Conservation (phyloP, 441 rosid genomes). For the Metrosideros polymorpha region DNA sequence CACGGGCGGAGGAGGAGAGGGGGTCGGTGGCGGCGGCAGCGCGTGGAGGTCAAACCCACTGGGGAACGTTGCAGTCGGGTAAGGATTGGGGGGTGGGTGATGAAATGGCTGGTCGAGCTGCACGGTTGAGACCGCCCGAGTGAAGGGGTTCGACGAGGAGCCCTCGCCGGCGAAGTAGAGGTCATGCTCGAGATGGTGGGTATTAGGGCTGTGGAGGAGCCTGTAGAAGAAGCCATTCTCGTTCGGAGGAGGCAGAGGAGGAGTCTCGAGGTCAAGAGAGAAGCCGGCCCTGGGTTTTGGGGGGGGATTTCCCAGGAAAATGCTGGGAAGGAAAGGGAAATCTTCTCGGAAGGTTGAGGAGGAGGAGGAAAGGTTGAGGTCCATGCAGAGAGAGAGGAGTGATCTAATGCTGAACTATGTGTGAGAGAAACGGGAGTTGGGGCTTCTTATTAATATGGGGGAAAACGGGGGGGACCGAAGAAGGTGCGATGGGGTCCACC, state of each 20-base stretch:
- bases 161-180: not conserved
- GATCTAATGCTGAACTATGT: conserved; percentile 7
- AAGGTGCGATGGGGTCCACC: not conserved
- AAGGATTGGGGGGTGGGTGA: not conserved
- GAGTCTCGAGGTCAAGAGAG: not conserved
- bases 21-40: not conserved
- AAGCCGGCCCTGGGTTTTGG: conserved; percentile 12
- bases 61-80: not conserved
- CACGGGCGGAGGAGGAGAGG: not conserved
- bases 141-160: not conserved
- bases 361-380: conserved; percentile 8
- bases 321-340: conserved; percentile 23
- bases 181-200: not conserved
- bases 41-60: not conserved
- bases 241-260: not conserved
- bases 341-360: conserved; percentile 25
- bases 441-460: not conserved
- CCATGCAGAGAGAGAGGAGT: conserved; percentile 24
- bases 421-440: not conserved
- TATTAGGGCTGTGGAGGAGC: not conserved
- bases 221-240: conserved; percentile 6
- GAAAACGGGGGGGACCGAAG: not conserved
- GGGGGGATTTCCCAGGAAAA: conserved; percentile 8
- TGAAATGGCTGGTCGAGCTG: not conserved
- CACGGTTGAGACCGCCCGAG: not conserved